A percentile compares a stretch with the other conserved stretches of the same genome.
phyloP scores from a whole-genome alignment of 768 basidiomycete species.

The Clavaria fumosa region DNA sequence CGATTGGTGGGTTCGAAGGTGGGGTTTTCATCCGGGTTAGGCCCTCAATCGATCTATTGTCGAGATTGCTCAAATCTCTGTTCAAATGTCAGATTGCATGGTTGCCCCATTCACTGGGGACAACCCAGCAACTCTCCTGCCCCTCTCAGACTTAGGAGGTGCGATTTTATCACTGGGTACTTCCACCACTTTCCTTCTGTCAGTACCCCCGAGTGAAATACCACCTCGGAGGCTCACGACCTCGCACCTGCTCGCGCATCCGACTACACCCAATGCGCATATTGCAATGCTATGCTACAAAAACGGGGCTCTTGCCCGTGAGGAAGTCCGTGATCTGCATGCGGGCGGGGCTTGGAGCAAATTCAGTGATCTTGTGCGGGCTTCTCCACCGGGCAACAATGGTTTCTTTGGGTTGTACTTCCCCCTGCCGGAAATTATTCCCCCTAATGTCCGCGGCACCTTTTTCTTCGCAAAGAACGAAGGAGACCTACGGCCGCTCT shows the following conservation, averaged over 20 bases:
- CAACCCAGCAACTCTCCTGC: slow-evolving; percentile 74
- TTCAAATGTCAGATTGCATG: slow-evolving; percentile 43
- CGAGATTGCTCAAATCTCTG: not conserved
- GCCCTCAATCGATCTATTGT: not conserved
- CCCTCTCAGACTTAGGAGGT: slow-evolving; percentile 60
- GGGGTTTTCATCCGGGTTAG: slow-evolving; percentile 55
- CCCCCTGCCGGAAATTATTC: slow-evolving; percentile 78
- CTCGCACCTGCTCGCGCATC: slow-evolving; percentile 62
- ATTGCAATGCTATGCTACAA: slow-evolving; percentile 92
- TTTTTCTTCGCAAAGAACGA: slow-evolving; percentile 41
- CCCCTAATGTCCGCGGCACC: slow-evolving; percentile 57
- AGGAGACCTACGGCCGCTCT: slow-evolving; percentile 15
- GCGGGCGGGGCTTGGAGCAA: slow-evolving; percentile 44
- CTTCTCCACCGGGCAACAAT: slow-evolving; percentile 38
- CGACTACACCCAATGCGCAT: slow-evolving; percentile 41
- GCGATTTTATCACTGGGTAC: slow-evolving; percentile 80
- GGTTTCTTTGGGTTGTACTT: slow-evolving; percentile 65
- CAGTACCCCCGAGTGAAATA: slow-evolving; percentile 46
- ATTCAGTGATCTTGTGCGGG: slow-evolving; percentile 53
- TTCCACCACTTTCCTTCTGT: slow-evolving; percentile 74
- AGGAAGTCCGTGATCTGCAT: slow-evolving; percentile 56
- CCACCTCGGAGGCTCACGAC: slow-evolving; percentile 59
- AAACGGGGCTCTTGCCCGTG: slow-evolving; percentile 71
- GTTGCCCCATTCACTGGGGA: slow-evolving; percentile 83
- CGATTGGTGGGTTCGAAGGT: slow-evolving; percentile 57